A percentile compares a stretch with the other conserved stretches of the same genome.
Evolutionary conservation across 192 early-diverging fungal genomes (phyloP).

Genomic region (Coemansia sp.): DNA sequence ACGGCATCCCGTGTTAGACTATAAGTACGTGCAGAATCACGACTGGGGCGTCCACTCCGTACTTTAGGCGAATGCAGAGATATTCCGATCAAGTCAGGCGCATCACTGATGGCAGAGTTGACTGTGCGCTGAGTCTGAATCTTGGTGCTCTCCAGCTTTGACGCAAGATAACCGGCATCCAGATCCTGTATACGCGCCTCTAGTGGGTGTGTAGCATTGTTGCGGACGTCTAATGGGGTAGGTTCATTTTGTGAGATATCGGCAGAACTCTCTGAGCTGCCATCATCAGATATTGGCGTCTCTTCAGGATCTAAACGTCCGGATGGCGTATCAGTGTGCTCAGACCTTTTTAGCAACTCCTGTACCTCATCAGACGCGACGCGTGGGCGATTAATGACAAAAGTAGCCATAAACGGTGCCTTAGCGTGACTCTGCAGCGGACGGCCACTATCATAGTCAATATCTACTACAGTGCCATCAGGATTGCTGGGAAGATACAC

Average conservation of each 20-base stretch:
- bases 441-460: slow-evolving; percentile 89
- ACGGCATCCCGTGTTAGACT: neutral
- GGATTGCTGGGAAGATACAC: slow-evolving; percentile 98
- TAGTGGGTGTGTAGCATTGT: neutral
- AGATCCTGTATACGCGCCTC: slow-evolving; percentile 3
- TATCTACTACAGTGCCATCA: slow-evolving; percentile 90
- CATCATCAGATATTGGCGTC: neutral
- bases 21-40: slow-evolving; percentile 27
- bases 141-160: slow-evolving; percentile 36
- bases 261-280: neutral
- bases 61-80: slow-evolving; percentile 11
- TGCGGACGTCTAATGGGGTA: neutral
- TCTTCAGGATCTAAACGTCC: neutral
- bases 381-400: slow-evolving; percentile 72
- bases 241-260: neutral
- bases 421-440: slow-evolving; percentile 98
- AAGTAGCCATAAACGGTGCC: slow-evolving; percentile 99
- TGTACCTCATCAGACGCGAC: slow-evolving; percentile 61
- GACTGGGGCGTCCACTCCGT: slow-evolving; percentile 30
- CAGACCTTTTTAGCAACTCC: slow-evolving; percentile 48
- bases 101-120: slow-evolving; percentile 45
- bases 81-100: slow-evolving; percentile 52
- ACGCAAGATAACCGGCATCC: slow-evolving; percentile 21
- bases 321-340: slow-evolving; percentile 44
- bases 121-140: slow-evolving; percentile 27